Percentiles rank a stretch among this genome's conserved stretches.
Evolutionary conservation across 2,329 filamentous ascomycete genomes (phyloP).

Genomic region (Trichophyton verrucosum): DNA sequence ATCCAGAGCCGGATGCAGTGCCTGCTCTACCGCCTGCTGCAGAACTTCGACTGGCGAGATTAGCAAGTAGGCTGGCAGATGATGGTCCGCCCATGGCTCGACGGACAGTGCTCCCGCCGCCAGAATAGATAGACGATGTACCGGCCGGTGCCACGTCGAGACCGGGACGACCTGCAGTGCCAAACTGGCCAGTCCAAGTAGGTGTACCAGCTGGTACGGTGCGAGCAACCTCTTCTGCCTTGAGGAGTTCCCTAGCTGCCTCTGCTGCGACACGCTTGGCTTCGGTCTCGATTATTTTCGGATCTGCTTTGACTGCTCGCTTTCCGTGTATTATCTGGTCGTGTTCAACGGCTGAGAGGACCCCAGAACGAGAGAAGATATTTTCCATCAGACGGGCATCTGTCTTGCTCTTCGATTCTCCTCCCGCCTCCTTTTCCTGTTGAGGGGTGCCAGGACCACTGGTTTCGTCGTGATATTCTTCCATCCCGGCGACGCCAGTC

Average conservation of each 20-base stretch:
- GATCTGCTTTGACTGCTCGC: slow-evolving; percentile 59
- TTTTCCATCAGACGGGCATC: slow-evolving; percentile 75
- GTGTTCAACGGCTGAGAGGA: slow-evolving; percentile 87
- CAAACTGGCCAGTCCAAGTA: slow-evolving; percentile 84
- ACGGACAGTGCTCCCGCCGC: slow-evolving; percentile 25
- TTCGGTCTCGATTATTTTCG: slow-evolving; percentile 65
- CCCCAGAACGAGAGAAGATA: slow-evolving; percentile 73
- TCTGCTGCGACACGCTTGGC: slow-evolving; percentile 66
- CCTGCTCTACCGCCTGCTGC: slow-evolving; percentile 5
- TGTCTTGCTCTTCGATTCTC: slow-evolving; percentile 18
- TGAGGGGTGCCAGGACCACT: slow-evolving; percentile 16
- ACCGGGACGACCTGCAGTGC: slow-evolving; percentile 60
- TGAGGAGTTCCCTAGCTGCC: slow-evolving; percentile 63
- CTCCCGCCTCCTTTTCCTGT: slow-evolving; percentile 18
- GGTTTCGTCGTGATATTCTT: slow-evolving; percentile 45
- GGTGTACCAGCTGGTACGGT: slow-evolving; percentile 68
- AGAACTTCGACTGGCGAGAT: slow-evolving; percentile 23
- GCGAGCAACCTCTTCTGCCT: slow-evolving; percentile 59
- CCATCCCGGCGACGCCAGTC: slow-evolving; percentile 50
- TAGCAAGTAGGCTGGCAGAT: slow-evolving; percentile 29
- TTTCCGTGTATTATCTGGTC: slow-evolving; percentile 78
- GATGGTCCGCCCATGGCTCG: slow-evolving; percentile 28
- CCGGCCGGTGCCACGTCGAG: slow-evolving; percentile 21
- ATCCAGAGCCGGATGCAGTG: background rate
- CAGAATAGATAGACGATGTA: slow-evolving; percentile 6